Evolutionary conservation across 2,329 filamentous ascomycete genomes (phyloP).

Genomic region (Magnaporthiopsis rhizophila): DNA sequence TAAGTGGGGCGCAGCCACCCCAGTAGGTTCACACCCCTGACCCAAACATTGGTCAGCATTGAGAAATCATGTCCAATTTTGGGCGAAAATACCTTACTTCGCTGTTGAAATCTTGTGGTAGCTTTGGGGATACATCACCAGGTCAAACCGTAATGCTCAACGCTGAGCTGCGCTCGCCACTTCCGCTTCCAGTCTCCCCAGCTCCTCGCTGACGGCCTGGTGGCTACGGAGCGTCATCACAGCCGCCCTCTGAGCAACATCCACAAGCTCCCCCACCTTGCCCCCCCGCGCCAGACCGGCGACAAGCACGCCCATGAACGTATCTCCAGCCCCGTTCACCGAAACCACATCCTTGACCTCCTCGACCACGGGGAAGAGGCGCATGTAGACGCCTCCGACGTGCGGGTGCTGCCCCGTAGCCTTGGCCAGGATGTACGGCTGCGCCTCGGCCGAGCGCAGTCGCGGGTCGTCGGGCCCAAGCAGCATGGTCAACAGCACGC

Average conservation of each 20-base stretch:
- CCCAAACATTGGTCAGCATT: background rate
- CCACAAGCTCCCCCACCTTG: conserved; percentile 54
- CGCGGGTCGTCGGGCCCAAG: conserved; percentile 60
- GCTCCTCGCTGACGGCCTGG: conserved; percentile 51
- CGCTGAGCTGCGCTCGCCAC: conserved; percentile 14
- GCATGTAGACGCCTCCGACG: conserved; percentile 77
- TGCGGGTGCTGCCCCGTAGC: conserved; percentile 41
- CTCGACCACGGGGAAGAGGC: conserved; percentile 58
- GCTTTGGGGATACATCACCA: background rate
- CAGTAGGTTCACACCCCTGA: no score
- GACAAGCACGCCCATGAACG: conserved; percentile 79
- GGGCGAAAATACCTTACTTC: background rate
- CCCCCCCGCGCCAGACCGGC: conserved; percentile 62
- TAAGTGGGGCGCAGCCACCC: no score
- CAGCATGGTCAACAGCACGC: conserved; percentile 68
- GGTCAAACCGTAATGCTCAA: background rate
- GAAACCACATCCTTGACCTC: conserved; percentile 67
- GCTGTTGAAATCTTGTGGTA: background rate
- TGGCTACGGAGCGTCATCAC: conserved; percentile 67
- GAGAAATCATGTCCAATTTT: background rate
- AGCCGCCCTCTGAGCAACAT: conserved; percentile 74
- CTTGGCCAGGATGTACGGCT: conserved; percentile 65
- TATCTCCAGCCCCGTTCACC: conserved; percentile 92
- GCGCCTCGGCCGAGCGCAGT: conserved; percentile 52
- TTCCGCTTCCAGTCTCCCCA: conserved; percentile 16